phyloP scores from a whole-genome alignment of 2,329 filamentous ascomycete species.

The Hymenoscyphus albidus region DNA sequence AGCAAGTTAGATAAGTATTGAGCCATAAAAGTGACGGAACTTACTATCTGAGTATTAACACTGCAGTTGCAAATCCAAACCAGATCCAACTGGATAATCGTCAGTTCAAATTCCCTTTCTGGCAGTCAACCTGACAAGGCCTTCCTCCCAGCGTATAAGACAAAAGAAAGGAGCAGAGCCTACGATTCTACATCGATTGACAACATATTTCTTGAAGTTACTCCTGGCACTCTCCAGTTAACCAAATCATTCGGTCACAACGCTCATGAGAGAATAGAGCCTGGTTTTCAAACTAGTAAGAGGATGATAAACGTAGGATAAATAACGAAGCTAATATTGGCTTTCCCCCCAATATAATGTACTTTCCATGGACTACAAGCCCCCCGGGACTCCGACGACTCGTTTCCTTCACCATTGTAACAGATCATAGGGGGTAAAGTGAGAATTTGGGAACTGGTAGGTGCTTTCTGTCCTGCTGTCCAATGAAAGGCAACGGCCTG shows the following conservation, averaged over 20 bases:
- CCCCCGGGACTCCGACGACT: neutral
- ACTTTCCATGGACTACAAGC: neutral
- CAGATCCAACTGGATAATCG: slow-evolving; percentile 38
- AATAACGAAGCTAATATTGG: neutral
- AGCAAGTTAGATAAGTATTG: neutral
- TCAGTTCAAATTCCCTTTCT: neutral
- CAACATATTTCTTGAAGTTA: neutral
- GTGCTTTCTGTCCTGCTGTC: neutral
- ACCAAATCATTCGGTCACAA: neutral
- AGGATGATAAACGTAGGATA: neutral
- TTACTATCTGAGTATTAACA: slow-evolving; percentile 37
- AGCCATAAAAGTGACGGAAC: slow-evolving; percentile 3
- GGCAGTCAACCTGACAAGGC: neutral
- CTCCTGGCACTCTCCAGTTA: neutral
- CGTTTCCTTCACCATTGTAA: neutral
- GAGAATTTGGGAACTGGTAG: neutral
- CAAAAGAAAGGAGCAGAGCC: neutral
- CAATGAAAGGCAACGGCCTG: neutral
- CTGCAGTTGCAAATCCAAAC: slow-evolving; percentile 40
- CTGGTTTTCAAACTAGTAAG: neutral
- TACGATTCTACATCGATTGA: neutral
- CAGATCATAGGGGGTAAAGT: neutral
- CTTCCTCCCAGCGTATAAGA: neutral
- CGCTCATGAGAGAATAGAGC: neutral
- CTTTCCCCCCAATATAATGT: neutral